A percentile compares a stretch with the other conserved stretches of the same genome.
Evolutionary conservation across 2,329 filamentous ascomycete species (phyloP).

Genomic region (Dothiorella sarmentorum): DNA sequence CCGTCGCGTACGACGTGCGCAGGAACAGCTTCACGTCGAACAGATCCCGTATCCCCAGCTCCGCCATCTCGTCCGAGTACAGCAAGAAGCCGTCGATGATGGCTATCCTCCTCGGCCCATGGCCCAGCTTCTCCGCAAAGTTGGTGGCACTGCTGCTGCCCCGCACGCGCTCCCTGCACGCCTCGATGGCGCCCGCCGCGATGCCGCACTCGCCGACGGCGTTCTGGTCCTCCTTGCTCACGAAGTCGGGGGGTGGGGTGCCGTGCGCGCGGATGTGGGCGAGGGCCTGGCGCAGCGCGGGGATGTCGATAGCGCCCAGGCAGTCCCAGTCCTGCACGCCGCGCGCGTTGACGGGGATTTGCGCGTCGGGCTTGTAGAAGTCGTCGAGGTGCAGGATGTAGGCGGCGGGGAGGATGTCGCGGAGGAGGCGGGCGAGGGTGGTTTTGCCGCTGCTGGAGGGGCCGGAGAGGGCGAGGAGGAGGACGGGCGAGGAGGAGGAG

Average conservation of each 20-base stretch:
- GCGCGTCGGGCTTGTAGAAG: conserved; percentile 79
- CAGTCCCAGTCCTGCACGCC: conserved; percentile 89
- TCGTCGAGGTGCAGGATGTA: conserved; percentile 95
- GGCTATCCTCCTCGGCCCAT: conserved; percentile 56
- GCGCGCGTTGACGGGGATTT: conserved; percentile 51
- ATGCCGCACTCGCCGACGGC: conserved; percentile 44
- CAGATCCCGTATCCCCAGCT: conserved; percentile 47
- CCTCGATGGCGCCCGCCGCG: conserved; percentile 32
- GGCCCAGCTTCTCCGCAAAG: conserved; percentile 20
- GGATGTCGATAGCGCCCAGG: conserved; percentile 70
- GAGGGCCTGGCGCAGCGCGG: conserved; percentile 64
- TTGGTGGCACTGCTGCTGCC: background rate
- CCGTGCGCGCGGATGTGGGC: conserved; percentile 68
- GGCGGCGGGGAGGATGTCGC: conserved; percentile 68
- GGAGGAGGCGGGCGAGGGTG: conserved; percentile 79
- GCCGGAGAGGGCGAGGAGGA: conserved; percentile 80
- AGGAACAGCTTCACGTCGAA: conserved; percentile 79
- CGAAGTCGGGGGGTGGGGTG: conserved; percentile 50
- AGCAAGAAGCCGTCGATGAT: conserved; percentile 88
- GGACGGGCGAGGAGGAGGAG: conserved; percentile 23
- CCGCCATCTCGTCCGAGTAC: conserved; percentile 58
- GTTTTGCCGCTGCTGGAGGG: conserved; percentile 94
- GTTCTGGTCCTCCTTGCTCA: conserved; percentile 60
- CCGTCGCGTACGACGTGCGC: conserved; percentile 58
- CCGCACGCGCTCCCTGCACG: conserved; percentile 28